Percentiles rank a stretch among this genome's conserved stretches.
These are phyloP conservation scores for Ophiostoma australiae DNA, from an alignment of 2,329 filamentous ascomycete species.

Conservation along the genomic window DNA sequence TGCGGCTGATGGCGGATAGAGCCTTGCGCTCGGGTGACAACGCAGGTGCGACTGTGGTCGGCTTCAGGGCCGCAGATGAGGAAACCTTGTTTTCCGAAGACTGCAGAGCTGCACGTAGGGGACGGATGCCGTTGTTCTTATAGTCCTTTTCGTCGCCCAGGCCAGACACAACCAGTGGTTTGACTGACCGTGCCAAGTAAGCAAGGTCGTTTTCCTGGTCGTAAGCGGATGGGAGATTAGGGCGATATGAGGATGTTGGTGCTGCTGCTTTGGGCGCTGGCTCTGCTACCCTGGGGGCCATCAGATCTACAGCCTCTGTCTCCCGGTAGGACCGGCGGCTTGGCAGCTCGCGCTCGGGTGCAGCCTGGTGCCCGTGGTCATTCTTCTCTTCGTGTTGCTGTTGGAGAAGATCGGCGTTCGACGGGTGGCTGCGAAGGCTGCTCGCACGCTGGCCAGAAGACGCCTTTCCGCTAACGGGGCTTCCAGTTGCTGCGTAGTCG, in stretches of 20 bases:
- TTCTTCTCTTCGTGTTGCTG: constrained; percentile 10
- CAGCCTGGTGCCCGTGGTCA: neutral
- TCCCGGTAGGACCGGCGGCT: constrained; percentile 15
- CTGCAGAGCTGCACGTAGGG: constrained; percentile 37
- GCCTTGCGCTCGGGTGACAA: constrained; percentile 50
- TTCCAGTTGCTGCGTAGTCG: constrained; percentile 53
- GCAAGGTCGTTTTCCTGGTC: constrained; percentile 84
- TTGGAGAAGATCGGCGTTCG: constrained; percentile 15
- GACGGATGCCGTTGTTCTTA: constrained; percentile 34
- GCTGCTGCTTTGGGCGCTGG: constrained; percentile 45
- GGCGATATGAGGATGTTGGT: constrained; percentile 46
- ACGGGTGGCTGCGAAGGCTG: constrained; percentile 37
- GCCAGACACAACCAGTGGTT: constrained; percentile 42
- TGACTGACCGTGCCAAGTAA: constrained; percentile 58
- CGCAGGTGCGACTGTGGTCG: neutral
- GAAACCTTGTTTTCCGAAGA: constrained; percentile 6
- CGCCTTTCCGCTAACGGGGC: constrained; percentile 50
- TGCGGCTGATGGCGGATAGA: constrained; percentile 50
- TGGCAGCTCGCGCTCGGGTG: neutral
- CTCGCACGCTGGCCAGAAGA: constrained; percentile 30
- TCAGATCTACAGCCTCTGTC: constrained; percentile 26
- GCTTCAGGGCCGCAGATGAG: neutral
- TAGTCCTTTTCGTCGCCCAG: constrained; percentile 48
- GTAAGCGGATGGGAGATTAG: constrained; percentile 52
- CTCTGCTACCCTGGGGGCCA: constrained; percentile 38